Evolutionary conservation across 2,329 filamentous ascomycete genomes (phyloP).

Genomic region (Claviceps monticola): DNA sequence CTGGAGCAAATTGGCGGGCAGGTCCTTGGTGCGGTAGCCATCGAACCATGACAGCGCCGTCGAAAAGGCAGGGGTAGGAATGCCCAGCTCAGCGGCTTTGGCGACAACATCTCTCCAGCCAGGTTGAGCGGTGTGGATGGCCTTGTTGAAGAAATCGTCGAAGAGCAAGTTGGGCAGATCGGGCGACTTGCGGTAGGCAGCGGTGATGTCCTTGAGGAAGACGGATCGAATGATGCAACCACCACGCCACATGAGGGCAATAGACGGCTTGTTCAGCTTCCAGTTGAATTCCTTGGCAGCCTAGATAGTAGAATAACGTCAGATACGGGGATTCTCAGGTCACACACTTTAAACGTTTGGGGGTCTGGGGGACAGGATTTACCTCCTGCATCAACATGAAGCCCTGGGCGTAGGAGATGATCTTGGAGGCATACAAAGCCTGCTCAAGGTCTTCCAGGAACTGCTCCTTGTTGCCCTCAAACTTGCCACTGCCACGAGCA

Average conservation of each 20-base stretch:
- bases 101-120: conserved; percentile 86
- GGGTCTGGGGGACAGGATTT: conserved; percentile 20
- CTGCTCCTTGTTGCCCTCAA: conserved; percentile 79
- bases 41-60: conserved; percentile 98
- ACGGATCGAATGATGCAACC: conserved; percentile 99
- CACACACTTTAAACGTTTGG: neutral
- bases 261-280: conserved; percentile 99
- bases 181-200: conserved; percentile 85
- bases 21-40: conserved; percentile 91
- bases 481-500: conserved; percentile 57
- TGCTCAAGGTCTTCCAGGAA: conserved; percentile 98
- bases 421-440: conserved; percentile 98
- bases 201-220: conserved; percentile 99
- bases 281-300: conserved; percentile 90
- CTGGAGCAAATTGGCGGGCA: conserved; percentile 96
- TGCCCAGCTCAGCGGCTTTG: conserved; percentile 86
- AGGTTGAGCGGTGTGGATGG: conserved; percentile 88
- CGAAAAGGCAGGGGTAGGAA: conserved; percentile 91
- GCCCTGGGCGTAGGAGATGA: conserved; percentile 98
- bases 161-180: conserved; percentile 97
- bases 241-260: conserved; percentile 99
- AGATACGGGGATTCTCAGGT: neutral
- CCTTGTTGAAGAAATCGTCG: conserved; percentile 99
- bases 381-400: conserved; percentile 99
- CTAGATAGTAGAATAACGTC: conserved; percentile 28